Conservation (phyloP, 306 rosid species). For the Pterocarpus macrocarpus region DNA sequence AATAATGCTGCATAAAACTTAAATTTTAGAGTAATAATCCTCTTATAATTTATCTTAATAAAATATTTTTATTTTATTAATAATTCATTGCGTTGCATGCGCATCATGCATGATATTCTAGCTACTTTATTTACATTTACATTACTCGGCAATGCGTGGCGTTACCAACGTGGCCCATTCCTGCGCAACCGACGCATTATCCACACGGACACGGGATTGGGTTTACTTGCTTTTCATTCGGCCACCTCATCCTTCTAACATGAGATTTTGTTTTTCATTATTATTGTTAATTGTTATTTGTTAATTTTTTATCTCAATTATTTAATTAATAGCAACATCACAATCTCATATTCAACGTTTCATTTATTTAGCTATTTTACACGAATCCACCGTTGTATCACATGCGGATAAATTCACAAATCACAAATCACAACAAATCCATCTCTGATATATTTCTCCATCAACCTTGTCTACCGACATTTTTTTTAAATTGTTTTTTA, state of each 20-base stretch:
- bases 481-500: neutral
- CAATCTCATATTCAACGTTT: neutral
- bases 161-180: neutral
- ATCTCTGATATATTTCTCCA: neutral
- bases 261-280: neutral
- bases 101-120: no score
- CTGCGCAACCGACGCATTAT: slow-evolving; percentile 53
- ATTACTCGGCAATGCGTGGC: no score
- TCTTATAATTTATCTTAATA: no score
- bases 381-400: neutral
- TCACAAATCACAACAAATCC: no score
- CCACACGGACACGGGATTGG: slow-evolving; percentile 40
- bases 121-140: no score
- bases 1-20: no score
- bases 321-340: no score
- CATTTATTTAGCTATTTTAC: neutral
- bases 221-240: neutral
- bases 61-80: no score
- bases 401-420: neutral
- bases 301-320: neutral
- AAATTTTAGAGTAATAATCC: no score
- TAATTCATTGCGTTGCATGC: no score
- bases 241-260: neutral
- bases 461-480: neutral
- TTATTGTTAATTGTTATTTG: neutral